phyloP scores from a whole-genome alignment of 2,329 filamentous ascomycete genomes.

The Monosporascus sp. region DNA sequence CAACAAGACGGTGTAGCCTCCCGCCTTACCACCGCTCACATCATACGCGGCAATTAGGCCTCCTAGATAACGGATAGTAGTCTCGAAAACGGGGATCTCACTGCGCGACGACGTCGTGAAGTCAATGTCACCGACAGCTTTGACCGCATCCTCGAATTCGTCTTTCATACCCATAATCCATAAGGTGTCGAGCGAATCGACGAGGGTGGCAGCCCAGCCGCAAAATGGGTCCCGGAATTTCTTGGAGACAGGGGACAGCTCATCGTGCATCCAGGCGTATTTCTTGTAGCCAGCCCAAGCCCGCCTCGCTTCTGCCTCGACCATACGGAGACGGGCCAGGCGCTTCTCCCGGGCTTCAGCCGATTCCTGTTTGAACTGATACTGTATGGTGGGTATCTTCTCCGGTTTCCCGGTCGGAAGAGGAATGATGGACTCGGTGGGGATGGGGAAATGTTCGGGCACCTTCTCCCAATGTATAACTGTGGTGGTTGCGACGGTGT shows the following conservation, averaged over 20 bases:
- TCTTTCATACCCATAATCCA: conserved; percentile 68
- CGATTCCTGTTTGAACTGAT: conserved; percentile 63
- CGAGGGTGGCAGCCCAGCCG: conserved; percentile 64
- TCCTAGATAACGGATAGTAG: conserved; percentile 84
- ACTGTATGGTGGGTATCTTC: conserved; percentile 71
- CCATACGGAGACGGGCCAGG: conserved; percentile 55
- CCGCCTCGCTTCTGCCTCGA: conserved; percentile 70
- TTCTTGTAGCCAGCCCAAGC: conserved; percentile 80
- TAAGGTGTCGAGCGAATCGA: conserved; percentile 63
- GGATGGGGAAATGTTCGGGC: conserved; percentile 72
- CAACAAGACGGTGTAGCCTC: conserved; percentile 58
- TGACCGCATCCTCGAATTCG: conserved; percentile 61
- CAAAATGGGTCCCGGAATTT: conserved; percentile 75
- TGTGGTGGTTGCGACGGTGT: conserved; percentile 16
- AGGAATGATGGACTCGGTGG: conserved; percentile 62
- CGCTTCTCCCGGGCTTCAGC: conserved; percentile 56
- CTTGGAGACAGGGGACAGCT: conserved; percentile 69
- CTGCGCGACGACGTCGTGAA: conserved; percentile 65
- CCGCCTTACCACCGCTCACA: conserved; percentile 58
- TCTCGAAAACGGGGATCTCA: conserved; percentile 88
- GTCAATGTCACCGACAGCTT: conserved; percentile 59
- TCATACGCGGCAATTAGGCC: conserved; percentile 84
- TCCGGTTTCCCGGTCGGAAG: conserved; percentile 69
- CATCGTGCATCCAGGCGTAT: conserved; percentile 81
- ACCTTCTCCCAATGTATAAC: conserved; percentile 67